These are phyloP conservation scores for Colletotrichum karsti DNA, from an alignment of 2,329 filamentous ascomycete species.

Conservation along the genomic window DNA sequence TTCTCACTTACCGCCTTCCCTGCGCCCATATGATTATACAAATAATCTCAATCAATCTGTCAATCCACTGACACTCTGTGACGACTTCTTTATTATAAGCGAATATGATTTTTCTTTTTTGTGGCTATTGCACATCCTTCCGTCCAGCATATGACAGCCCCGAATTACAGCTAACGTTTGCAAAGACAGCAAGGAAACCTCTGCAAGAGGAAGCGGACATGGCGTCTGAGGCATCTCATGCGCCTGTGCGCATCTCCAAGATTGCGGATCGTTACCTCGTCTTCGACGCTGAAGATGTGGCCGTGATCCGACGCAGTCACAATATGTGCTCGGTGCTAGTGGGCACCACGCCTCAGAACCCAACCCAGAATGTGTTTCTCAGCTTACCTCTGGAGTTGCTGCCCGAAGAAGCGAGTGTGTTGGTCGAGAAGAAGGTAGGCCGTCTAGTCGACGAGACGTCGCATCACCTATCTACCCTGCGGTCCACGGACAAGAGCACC, in stretches of 20 bases:
- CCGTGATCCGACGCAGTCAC: slow-evolving; percentile 79
- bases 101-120: slow-evolving; percentile 30
- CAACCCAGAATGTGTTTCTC: slow-evolving; percentile 94
- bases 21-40: slow-evolving; percentile 56
- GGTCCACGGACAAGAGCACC: slow-evolving; percentile 63
- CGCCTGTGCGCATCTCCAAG: slow-evolving; percentile 79
- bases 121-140: background rate
- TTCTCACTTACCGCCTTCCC: background rate
- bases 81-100: slow-evolving; percentile 48
- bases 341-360: slow-evolving; percentile 89
- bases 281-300: slow-evolving; percentile 85
- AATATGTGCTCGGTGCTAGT: slow-evolving; percentile 87
- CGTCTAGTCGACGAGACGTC: slow-evolving; percentile 83
- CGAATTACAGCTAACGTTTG: background rate
- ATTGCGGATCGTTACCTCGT: slow-evolving; percentile 86
- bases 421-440: slow-evolving; percentile 80
- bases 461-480: slow-evolving; percentile 73
- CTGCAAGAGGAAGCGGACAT: background rate
- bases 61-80: slow-evolving; percentile 65
- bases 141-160: too few relatives aligned
- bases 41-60: slow-evolving; percentile 58
- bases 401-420: slow-evolving; percentile 85
- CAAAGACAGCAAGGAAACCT: background rate
- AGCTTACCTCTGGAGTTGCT: slow-evolving; percentile 89
- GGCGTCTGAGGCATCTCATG: slow-evolving; percentile 34